Base-by-base conservation (phyloP, 2,329 filamentous ascomycete genomes). In the Neofusicoccum laricinum region DNA sequence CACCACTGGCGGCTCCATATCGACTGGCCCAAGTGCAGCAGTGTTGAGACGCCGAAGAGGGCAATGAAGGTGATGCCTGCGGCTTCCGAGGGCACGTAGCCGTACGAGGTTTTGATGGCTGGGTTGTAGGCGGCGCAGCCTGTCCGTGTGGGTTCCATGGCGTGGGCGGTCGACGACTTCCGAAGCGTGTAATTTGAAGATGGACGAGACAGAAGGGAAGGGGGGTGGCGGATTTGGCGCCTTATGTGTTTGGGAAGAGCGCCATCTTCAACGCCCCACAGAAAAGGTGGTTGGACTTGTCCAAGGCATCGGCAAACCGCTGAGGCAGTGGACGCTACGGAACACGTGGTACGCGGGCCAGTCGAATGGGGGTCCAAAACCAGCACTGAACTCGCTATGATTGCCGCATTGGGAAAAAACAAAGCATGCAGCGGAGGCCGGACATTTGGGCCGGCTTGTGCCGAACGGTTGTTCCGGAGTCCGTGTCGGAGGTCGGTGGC, bases 1-100 rank as follows among this genome's bases (percentile, higher is more conserved):
- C 48, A 53, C 61, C 61, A 63, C 15, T 43, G 48, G 7, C 48
- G 38, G 17, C 15, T 63, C 49, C 46, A 50, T 36, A 40, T 19
- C 17, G 48, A 21, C n/a, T 63, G 61, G 15, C 19, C 40, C 2
- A 45, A 34, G 21, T 63, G 61, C 10, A 45, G 6, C n/a, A 55
- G 14, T 17, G 46, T 55, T 2, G 48, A 55, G 40, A 63, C 17
- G n/a, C 48, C 48, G 25, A 63, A 63, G 25, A 63, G 30, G 17
- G 15, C 34, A 6, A 43, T 34, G 25, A 51, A 63, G n/a, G 49
- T 40, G 40, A 63, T 63, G 48, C 61, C 61, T 8, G 48, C 61
- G 14, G 48, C 46, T n/a, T 53, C 40, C 17, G 61, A 63, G 8
- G 61, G 61, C 12, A 63, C 61, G 40, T 63, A 63, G 19, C 61